Conservation (phyloP, 2,329 filamentous ascomycete genomes). For the Colletotrichum lupini region DNA sequence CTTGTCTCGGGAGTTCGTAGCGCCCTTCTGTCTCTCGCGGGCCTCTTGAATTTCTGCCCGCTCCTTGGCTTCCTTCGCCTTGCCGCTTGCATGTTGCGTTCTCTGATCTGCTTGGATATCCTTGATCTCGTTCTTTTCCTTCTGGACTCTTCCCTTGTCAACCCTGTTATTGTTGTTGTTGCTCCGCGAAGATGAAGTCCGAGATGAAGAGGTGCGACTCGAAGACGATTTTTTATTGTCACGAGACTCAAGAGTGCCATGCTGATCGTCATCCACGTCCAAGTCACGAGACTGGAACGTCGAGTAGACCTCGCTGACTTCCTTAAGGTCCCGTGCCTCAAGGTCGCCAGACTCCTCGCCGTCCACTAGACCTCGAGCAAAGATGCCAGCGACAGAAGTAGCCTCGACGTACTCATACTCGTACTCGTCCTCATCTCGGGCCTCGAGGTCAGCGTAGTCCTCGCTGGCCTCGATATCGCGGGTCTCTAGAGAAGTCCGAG, state of each 20-base stretch:
- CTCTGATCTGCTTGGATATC: background rate
- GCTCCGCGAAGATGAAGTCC: background rate
- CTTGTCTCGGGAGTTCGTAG: background rate
- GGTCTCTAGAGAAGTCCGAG: background rate
- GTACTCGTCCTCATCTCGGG: background rate
- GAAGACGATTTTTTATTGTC: background rate
- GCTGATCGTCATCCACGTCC: background rate
- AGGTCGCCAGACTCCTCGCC: background rate
- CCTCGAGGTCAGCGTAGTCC: background rate
- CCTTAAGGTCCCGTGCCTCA: background rate
- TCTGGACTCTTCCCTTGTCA: background rate
- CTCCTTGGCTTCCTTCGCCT: background rate
- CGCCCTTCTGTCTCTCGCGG: background rate
- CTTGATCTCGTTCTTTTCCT: conserved; percentile 1
- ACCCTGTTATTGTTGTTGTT: background rate
- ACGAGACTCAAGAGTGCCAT: background rate
- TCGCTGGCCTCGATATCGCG: background rate
- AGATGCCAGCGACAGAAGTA: background rate
- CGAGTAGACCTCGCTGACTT: background rate
- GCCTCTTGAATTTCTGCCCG: background rate
- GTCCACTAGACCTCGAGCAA: background rate
- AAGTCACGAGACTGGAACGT: background rate
- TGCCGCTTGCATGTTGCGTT: background rate
- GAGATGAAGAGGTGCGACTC: background rate
- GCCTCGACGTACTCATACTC: background rate